Conservation (phyloP, 1,139 yeast species). For the Geotrichum restrictum region DNA sequence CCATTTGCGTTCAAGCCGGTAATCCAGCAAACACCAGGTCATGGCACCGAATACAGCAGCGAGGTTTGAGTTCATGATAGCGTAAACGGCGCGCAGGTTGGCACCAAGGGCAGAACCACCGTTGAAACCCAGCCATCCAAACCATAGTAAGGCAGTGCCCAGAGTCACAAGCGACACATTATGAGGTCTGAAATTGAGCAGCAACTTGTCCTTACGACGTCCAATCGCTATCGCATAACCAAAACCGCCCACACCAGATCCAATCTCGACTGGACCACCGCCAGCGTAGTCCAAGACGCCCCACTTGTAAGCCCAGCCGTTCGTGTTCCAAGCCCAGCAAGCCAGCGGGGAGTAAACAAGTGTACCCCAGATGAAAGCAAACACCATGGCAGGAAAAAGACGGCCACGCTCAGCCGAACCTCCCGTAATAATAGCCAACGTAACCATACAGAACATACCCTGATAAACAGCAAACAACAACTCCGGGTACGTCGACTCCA, state of each 20-base stretch:
- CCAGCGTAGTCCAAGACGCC: conserved; percentile 97
- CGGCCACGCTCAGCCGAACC: conserved; percentile 96
- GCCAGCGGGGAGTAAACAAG: conserved; percentile 89
- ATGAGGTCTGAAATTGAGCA: conserved; percentile 91
- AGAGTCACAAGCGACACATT: conserved; percentile 81
- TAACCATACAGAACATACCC: conserved; percentile 86
- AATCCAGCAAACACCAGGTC: conserved; percentile 89
- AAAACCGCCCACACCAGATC: conserved; percentile 86
- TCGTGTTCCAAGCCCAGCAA: conserved; percentile 89
- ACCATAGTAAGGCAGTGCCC: conserved; percentile 67
- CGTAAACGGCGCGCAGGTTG: conserved; percentile 65
- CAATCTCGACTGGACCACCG: conserved; percentile 94
- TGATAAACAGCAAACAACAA: conserved; percentile 82
- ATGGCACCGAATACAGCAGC: conserved; percentile 89
- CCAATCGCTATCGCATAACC: conserved; percentile 82
- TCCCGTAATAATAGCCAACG: conserved; percentile 87
- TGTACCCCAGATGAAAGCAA: conserved; percentile 84
- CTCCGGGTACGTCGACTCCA: conserved; percentile 62
- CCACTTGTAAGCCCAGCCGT: conserved; percentile 88
- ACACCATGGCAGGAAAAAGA: conserved; percentile 76
- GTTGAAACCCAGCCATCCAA: conserved; percentile 75
- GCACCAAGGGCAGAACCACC: conserved; percentile 68
- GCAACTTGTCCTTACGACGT: conserved; percentile 72
- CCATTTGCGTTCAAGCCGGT: conserved; percentile 83
- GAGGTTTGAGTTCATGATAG: conserved; percentile 86